Evolutionary conservation across 2,329 filamentous ascomycete genomes (phyloP).

Genomic region (Gremmenia infestans): DNA sequence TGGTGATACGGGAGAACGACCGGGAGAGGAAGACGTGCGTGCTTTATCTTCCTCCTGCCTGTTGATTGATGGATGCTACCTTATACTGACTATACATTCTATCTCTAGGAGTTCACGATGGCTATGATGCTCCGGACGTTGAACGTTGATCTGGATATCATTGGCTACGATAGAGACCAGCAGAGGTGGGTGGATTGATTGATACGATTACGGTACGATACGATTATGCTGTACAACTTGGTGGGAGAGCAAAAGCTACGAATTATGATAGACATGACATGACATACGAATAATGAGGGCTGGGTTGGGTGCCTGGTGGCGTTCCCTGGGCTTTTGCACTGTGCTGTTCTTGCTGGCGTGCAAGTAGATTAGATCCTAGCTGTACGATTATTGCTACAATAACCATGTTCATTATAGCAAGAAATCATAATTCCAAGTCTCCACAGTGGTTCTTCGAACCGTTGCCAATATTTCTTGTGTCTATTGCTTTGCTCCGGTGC

Average conservation of each 20-base stretch:
- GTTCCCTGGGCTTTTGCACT: too few species aligned
- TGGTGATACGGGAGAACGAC: constrained; percentile 32
- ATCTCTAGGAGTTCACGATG: constrained; percentile 57
- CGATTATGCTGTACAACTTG: background rate
- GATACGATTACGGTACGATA: constrained; percentile 21
- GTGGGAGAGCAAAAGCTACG: background rate
- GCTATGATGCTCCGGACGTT: constrained; percentile 63
- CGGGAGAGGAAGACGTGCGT: constrained; percentile 38
- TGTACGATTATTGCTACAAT: too few species aligned
- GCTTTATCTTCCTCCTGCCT: constrained; percentile 29
- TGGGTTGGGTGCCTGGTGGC: too few species aligned
- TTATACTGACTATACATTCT: constrained; percentile 2
- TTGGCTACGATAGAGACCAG: constrained; percentile 54
- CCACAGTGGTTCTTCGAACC: too few species aligned
- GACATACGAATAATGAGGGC: too few species aligned
- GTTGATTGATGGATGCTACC: background rate
- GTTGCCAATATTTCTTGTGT: too few species aligned
- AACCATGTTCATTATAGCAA: too few species aligned
- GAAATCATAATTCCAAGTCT: too few species aligned
- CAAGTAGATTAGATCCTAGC: too few species aligned
- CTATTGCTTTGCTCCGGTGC: too few species aligned
- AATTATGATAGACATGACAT: background rate
- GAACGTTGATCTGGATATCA: constrained; percentile 56
- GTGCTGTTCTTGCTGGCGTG: too few species aligned
- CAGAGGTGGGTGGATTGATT: constrained; percentile 55